These are phyloP conservation scores for Guyanaporus albipodus DNA, from an alignment of 768 basidiomycete genomes.

Conservation along the genomic window DNA sequence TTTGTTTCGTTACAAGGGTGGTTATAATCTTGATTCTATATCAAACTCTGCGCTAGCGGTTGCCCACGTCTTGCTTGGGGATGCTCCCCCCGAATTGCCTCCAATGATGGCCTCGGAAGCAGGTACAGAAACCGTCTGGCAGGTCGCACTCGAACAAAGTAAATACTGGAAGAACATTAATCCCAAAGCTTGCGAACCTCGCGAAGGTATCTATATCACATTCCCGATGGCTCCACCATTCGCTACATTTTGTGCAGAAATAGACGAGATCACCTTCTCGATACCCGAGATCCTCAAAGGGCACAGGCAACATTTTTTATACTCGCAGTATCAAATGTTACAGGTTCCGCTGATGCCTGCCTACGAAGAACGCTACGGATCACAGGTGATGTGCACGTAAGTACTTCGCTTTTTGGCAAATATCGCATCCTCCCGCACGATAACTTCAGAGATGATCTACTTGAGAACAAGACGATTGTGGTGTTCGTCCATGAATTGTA, in stretches of 20 bases:
- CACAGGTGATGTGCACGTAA: slow-evolving; percentile 89
- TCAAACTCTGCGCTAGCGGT: slow-evolving; percentile 87
- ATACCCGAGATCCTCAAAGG: slow-evolving; percentile 85
- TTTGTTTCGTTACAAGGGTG: slow-evolving; percentile 56
- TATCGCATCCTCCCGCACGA: background rate
- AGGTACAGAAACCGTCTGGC: slow-evolving; percentile 86
- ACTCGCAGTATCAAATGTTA: slow-evolving; percentile 71
- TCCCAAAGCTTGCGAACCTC: slow-evolving; percentile 77
- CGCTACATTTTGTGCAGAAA: slow-evolving; percentile 37
- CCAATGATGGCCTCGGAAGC: slow-evolving; percentile 72
- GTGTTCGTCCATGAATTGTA: slow-evolving; percentile 96
- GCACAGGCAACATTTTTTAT: slow-evolving; percentile 83
- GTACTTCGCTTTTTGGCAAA: slow-evolving; percentile 26
- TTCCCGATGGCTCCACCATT: background rate
- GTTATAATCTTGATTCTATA: slow-evolving; percentile 90
- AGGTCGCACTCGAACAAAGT: slow-evolving; percentile 83
- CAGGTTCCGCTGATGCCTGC: slow-evolving; percentile 74
- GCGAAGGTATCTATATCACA: slow-evolving; percentile 52
- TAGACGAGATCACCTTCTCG: slow-evolving; percentile 59
- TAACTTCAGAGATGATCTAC: slow-evolving; percentile 62
- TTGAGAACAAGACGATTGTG: slow-evolving; percentile 72
- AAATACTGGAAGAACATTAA: slow-evolving; percentile 89
- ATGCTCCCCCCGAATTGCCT: slow-evolving; percentile 71
- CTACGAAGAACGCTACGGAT: slow-evolving; percentile 68
- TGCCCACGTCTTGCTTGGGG: slow-evolving; percentile 81